phyloP scores from a whole-genome alignment of 1,139 yeast species.

The Geotrichum fermentans region DNA sequence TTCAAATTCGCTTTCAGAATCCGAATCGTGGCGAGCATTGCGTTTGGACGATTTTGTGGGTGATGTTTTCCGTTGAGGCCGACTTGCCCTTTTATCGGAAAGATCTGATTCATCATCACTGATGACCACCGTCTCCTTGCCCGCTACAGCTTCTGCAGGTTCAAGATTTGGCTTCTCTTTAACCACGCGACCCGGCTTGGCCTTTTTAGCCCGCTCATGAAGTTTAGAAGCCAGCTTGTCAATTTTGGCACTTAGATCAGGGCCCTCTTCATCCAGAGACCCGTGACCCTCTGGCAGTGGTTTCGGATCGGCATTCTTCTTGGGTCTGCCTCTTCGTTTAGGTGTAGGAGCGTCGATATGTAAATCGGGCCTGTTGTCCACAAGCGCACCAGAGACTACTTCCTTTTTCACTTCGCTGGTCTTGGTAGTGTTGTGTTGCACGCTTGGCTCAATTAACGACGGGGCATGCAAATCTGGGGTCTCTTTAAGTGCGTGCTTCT shows the following conservation, averaged over 20 bases:
- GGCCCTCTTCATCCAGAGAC: not conserved
- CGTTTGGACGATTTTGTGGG: no score
- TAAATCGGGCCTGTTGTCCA: no score
- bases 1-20: slow-evolving; percentile 4
- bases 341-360: not conserved
- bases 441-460: no score
- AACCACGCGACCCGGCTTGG: no score
- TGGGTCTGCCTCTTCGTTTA: not conserved
- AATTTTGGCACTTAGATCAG: not conserved
- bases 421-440: no score
- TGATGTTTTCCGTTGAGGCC: no score
- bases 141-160: no score
- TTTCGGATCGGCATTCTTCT: not conserved
- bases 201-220: not conserved
- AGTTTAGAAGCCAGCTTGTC: not conserved
- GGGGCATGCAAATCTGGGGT: not conserved
- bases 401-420: no score
- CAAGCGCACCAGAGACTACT: no score
- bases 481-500: not conserved
- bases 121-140: no score
- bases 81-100: not conserved
- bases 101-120: not conserved
- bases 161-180: no score
- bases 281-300: not conserved
- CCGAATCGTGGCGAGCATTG: no score